Evolutionary conservation across 176 grass and related monocot species (phyloP), one percentile per base, ranked within the genome.

Genomic region (Poa pratensis): DNA sequence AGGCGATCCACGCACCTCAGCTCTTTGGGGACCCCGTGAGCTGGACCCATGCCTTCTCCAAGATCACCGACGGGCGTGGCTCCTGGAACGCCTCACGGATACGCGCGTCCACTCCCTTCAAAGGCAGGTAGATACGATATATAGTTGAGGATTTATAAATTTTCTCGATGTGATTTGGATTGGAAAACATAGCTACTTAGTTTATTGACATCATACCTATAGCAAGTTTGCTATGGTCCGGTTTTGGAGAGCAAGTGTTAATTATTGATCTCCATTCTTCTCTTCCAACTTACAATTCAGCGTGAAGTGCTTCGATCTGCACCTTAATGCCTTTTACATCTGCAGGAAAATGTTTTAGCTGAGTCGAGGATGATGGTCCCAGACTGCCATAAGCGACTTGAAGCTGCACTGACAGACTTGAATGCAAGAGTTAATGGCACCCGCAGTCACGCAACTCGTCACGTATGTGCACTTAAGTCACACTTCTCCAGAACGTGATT

Each of bases 291-390:
- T 51, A 14, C 14, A 18, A 18, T 22, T 37, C 5, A 26, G 51
- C 64, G 3, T 49, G 4, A 32, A 63, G 1, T 11, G 35, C 3
- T 4, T 55, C 5, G 27, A 79, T 73, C 35, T 22, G 6, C 13
- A 54, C 42, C 40, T 37, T 66, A 53, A 76, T 73, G 24, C 23
- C 32, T 5, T 86, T 23, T 67, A 43, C 17, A 13, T 72, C 14
- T 61, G 62, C 81, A 95, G 91, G 90, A 98, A 79, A 98, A 96
- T 89, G 93, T 98, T 60, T 87, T 98, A 89, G 90, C 93, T 77
- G 96, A 98, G 78, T 96, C 96, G 5, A 95, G 93, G 84, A 98
- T 98, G 93, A 98, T 94, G 96, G 84, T 94, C 17, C 93, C 96
- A 83, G 96, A 94, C 86, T 98, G 96, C 88, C 93, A 87, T 66